These are phyloP conservation scores for Sarcodon aspratus DNA, from an alignment of 768 basidiomycete genomes.

Conservation along the genomic window DNA sequence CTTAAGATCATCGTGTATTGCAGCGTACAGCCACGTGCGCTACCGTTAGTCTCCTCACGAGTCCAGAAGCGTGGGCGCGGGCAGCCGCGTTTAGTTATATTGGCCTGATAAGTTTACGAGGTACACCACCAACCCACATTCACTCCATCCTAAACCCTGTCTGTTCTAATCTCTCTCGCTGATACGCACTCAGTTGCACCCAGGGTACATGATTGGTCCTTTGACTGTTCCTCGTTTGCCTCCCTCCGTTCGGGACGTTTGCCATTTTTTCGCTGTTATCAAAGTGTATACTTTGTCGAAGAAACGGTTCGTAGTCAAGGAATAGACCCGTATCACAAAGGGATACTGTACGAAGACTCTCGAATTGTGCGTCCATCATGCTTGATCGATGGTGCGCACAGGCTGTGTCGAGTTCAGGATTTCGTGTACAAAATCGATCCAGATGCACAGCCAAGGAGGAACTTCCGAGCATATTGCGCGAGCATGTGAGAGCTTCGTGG, in stretches of 20 bases:
- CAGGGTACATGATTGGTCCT: conserved; percentile 29
- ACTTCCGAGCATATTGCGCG: not conserved
- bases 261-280: conserved; percentile 41
- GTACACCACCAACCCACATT: conserved; percentile 4
- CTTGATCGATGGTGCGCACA: not conserved
- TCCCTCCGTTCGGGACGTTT: conserved; percentile 9
- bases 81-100: no score
- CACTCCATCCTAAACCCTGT: conserved; percentile 12
- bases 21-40: no score
- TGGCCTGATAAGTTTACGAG: no score
- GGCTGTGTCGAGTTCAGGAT: not conserved
- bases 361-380: conserved; percentile 2
- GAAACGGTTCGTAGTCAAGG: conserved; percentile 61
- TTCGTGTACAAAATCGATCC: not conserved
- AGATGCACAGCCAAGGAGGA: not conserved
- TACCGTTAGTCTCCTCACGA: no score
- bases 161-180: conserved; percentile 20
- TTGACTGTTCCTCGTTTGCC: conserved; percentile 52
- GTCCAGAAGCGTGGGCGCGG: no score
- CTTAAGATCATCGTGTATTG: no score
- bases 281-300: conserved; percentile 48
- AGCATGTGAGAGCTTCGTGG: not conserved
- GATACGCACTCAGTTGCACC: conserved; percentile 26
- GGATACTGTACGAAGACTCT: not conserved
- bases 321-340: conserved; percentile 23